phyloP scores from a whole-genome alignment of 306 rosid species.

The Casuarina cunninghamiana region DNA sequence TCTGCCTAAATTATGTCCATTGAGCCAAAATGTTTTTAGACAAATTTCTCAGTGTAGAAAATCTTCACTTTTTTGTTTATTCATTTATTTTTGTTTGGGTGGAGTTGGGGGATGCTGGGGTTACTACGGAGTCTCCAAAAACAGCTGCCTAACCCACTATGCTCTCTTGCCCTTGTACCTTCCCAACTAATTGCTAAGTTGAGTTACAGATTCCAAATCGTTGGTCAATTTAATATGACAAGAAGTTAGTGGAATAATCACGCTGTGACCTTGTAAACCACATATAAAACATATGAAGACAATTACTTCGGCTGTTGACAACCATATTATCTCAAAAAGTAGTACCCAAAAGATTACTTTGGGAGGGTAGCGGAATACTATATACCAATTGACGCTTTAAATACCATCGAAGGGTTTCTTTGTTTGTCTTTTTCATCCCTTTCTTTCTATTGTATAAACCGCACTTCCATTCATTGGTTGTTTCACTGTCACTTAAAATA shows the following conservation, averaged over 20 bases:
- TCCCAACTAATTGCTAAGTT: not conserved
- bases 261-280: not conserved
- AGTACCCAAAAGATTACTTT: not conserved
- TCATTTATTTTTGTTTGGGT: not conserved
- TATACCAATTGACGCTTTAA: not conserved
- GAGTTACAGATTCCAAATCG: not conserved
- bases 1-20: not conserved
- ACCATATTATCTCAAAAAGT: not conserved
- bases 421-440: not conserved
- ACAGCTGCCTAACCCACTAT: not conserved
- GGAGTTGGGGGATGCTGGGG: not conserved
- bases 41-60: not conserved
- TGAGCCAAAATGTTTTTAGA: not conserved
- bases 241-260: not conserved
- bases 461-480: not conserved
- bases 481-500: not conserved
- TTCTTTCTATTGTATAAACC: not conserved
- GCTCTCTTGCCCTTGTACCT: not conserved
- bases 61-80: not conserved
- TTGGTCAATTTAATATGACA: not conserved
- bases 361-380: not conserved
- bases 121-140: not conserved
- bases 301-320: not conserved
- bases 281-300: not conserved
- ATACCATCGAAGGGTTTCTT: not conserved